A percentile compares a stretch with the other conserved stretches of the same genome.
Evolutionary conservation across 257 asterid genomes (phyloP).

Genomic region (Nicotiana knightiana): DNA sequence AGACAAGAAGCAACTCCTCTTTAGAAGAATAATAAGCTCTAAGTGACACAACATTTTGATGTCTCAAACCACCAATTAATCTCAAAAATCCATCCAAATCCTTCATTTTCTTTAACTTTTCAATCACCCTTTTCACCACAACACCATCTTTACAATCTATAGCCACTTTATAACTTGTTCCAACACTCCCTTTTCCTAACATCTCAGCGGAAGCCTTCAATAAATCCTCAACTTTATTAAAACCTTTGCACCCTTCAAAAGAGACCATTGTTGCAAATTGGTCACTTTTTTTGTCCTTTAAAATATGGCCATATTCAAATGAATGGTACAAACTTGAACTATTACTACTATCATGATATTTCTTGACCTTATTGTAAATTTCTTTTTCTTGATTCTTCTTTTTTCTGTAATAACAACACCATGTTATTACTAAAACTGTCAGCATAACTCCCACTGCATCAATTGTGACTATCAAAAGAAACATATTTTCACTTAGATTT

Average conservation of each 20-base stretch:
- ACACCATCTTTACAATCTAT: constrained; percentile 27
- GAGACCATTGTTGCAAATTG: constrained; percentile 18
- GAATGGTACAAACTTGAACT: constrained; percentile 6
- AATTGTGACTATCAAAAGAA: constrained; percentile 18
- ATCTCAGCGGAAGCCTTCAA: constrained; percentile 42
- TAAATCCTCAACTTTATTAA: constrained; percentile 28
- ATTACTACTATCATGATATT: not conserved
- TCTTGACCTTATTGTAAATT: not conserved
- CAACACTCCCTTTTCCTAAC: constrained; percentile 37
- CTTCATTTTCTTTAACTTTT: constrained; percentile 17
- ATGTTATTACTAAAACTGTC: constrained; percentile 12
- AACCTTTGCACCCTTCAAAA: constrained; percentile 34
- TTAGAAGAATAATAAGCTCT: constrained; percentile 33
- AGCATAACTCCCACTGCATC: constrained; percentile 18
- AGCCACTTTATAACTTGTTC: constrained; percentile 33
- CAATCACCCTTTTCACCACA: constrained; percentile 31
- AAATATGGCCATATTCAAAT: constrained; percentile 1
- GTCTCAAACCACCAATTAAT: constrained; percentile 27
- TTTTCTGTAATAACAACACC: constrained; percentile 22
- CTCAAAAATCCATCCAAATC: constrained; percentile 26
- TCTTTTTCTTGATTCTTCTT: not conserved
- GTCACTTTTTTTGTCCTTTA: not conserved
- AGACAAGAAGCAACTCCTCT: constrained; percentile 37
- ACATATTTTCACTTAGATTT: constrained; percentile 6
- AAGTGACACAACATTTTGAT: constrained; percentile 24